Percentiles rank a stretch among this genome's conserved stretches.
Conservation (phyloP, 2,329 filamentous ascomycete genomes). For the Fusarium continuum region DNA sequence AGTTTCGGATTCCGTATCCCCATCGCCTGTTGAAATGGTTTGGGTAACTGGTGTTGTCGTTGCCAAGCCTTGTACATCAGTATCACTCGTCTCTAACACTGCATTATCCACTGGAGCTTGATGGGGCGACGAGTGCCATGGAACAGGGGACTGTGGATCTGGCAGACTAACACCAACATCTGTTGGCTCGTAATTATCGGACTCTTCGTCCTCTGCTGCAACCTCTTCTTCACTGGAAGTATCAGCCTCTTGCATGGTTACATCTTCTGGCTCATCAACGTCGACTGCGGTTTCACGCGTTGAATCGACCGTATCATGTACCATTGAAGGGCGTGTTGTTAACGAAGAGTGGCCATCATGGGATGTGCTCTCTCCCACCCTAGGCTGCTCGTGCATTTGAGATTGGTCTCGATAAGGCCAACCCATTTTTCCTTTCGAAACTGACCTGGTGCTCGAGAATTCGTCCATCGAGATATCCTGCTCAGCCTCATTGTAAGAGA, state of each 20-base stretch:
- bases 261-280: constrained; percentile 27
- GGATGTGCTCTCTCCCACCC: neutral
- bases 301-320: neutral
- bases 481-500: neutral
- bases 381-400: neutral
- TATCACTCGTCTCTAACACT: constrained; percentile 42
- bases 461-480: constrained; percentile 20
- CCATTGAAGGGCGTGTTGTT: neutral
- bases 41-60: constrained; percentile 36
- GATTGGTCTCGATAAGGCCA: neutral
- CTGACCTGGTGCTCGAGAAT: neutral
- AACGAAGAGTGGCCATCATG: neutral
- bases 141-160: constrained; percentile 5
- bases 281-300: neutral
- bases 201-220: constrained; percentile 43
- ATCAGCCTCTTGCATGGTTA: constrained; percentile 38
- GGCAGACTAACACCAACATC: constrained; percentile 48
- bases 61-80: constrained; percentile 39
- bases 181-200: constrained; percentile 67
- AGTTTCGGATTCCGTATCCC: constrained; percentile 38
- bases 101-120: constrained; percentile 33
- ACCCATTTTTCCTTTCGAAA: neutral
- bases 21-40: constrained; percentile 46
- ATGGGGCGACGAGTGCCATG: neutral
- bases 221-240: constrained; percentile 42